Conservation (phyloP, 371 early-diverging fungal species). For the Zancudomyces culisetae region DNA sequence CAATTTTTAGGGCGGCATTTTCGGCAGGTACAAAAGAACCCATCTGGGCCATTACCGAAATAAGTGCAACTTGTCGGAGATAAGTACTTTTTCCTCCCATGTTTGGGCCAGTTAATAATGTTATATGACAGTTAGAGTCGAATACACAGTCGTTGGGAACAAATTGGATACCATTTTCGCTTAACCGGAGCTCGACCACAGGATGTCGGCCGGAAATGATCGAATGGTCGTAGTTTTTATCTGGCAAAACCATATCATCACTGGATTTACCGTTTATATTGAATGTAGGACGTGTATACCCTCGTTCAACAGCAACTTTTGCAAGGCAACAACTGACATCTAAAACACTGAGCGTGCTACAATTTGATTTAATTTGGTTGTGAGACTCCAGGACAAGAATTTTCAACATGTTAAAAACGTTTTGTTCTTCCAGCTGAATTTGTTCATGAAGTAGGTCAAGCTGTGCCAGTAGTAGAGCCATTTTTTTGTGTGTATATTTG, state of each 20-base stretch:
- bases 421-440: constrained; percentile 15
- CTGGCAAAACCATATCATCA: background rate
- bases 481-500: constrained; percentile 15
- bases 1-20: constrained; percentile 60
- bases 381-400: constrained; percentile 11
- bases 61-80: constrained; percentile 87
- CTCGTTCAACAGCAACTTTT: constrained; percentile 8
- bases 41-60: constrained; percentile 95
- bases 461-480: constrained; percentile 19
- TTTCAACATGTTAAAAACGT: constrained; percentile 17
- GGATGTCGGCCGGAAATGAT: constrained; percentile 66
- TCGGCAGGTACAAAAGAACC: constrained; percentile 92
- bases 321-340: constrained; percentile 21
- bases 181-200: constrained; percentile 58
- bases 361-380: constrained; percentile 11
- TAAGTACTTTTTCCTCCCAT: constrained; percentile 95
- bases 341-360: constrained; percentile 15
- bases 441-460: constrained; percentile 12
- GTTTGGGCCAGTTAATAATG: constrained; percentile 96
- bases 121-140: constrained; percentile 31
- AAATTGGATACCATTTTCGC: constrained; percentile 36
- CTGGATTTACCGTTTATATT: background rate
- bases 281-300: constrained; percentile 18
- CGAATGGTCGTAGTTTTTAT: background rate
- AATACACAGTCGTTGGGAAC: constrained; percentile 53